phyloP scores from a whole-genome alignment of 78 protist genomes.

The Thecamonas trahens region DNA sequence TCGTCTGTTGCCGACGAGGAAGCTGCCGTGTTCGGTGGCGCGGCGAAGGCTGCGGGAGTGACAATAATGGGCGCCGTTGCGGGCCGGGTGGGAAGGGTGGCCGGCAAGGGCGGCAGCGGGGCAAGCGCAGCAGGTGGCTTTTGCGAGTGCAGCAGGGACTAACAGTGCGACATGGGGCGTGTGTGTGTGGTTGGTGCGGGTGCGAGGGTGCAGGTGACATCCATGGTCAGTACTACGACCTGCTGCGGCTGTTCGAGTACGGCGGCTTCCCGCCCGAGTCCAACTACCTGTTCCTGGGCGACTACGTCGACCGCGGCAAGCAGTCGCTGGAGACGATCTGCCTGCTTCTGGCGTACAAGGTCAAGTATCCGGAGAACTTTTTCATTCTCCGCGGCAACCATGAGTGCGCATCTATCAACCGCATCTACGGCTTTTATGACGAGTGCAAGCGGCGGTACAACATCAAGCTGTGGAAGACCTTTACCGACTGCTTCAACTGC shows the following conservation, averaged over 20 bases:
- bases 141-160: too few relatives aligned
- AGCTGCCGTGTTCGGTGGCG: too few relatives aligned
- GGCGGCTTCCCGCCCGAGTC: constrained; percentile 99
- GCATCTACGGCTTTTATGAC: constrained; percentile 99
- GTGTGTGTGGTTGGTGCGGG: too few relatives aligned
- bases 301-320: constrained; percentile 99
- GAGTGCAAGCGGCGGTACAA: constrained; percentile 97
- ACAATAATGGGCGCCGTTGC: too few relatives aligned
- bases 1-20: too few relatives aligned
- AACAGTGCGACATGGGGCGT: too few relatives aligned
- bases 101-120: too few relatives aligned
- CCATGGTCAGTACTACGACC: constrained; percentile 98
- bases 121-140: too few relatives aligned
- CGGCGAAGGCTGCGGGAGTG: too few relatives aligned
- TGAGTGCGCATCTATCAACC: constrained; percentile 97
- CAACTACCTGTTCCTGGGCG: constrained; percentile 98
- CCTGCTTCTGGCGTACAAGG: constrained; percentile 98
- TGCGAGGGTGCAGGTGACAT: constrained; percentile 73
- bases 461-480: constrained; percentile 94
- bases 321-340: constrained; percentile 94
- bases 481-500: constrained; percentile 96
- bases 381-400: constrained; percentile 99
- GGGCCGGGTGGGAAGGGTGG: too few relatives aligned
- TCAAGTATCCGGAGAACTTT: constrained; percentile 98
- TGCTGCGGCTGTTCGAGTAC: constrained; percentile 94